Evolutionary conservation across 257 asterid genomes (phyloP), one percentile per base, ranked within the genome.

Genomic region (Solanum dulcamara): DNA sequence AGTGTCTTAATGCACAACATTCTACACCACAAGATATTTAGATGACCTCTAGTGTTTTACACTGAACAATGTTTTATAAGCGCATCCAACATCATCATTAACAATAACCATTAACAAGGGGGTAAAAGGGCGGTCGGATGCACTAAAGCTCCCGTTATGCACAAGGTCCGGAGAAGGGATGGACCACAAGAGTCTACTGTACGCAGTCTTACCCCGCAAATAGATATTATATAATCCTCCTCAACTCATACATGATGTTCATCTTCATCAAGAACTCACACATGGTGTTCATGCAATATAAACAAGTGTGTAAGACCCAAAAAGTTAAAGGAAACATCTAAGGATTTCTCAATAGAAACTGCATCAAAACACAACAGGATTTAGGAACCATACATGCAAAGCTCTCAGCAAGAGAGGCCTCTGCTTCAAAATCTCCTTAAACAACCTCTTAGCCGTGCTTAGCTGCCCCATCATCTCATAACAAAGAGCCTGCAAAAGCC

Each of bases 401-500:
- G 99, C 99, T 90, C 98, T 93, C 81, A 94, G 92, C 91, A 92
- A 86, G 37, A 94, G 96, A 85, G 99, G 99, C 44, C 86, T 91
- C 93, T 91, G 94, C 88, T 91, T 91, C 85, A 96, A 90, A 51
- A 96, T 91, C 46, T 89, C 90, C 93, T 92, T 91, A 85, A 92
- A 93, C 90, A 94, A 89, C 82, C 90, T 90, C 93, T 89, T 94
- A 37, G 99, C 97, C 90, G 90, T 93, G 46, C 93, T 86, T 83
- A 93, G 87, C 80, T 96, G 88, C 84, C 98, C 99, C 90, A 90
- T 91, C 95, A 93, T 91, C 90, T 96, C 99, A 88, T 90, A 94
- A 86, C 97, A 94, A 80, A 92, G 94, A 35, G 98, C 99, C 89
- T 94, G 95, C 92, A 96, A 88, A 82, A 96, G 96, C 91, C 97